phyloP scores from a whole-genome alignment of 2,329 filamentous ascomycete genomes.

The Scleromitrula shiraiana region DNA sequence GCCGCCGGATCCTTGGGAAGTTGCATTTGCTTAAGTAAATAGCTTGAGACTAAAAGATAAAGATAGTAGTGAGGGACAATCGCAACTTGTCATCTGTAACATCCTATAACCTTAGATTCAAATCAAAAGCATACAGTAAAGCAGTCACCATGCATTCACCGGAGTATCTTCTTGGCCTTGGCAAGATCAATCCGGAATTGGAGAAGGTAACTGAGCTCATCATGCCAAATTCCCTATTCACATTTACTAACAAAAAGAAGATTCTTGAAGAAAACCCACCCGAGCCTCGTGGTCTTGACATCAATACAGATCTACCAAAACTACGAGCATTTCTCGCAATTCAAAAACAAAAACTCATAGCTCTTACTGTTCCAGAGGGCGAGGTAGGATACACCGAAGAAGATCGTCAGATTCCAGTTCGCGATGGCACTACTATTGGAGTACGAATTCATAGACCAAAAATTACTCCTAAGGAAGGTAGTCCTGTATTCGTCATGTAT shows the following conservation, averaged over 20 bases:
- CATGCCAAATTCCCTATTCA: too few relatives aligned
- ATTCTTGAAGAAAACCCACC: not conserved
- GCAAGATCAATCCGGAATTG: slow-evolving; percentile 14
- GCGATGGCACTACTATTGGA: slow-evolving; percentile 19
- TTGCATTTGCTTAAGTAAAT: too few relatives aligned
- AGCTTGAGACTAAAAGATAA: too few relatives aligned
- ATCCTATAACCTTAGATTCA: not conserved
- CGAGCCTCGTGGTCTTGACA: not conserved
- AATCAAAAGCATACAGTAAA: too few relatives aligned
- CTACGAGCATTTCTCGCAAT: not conserved
- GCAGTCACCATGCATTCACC: not conserved
- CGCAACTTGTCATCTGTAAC: too few relatives aligned
- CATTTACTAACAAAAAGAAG: not conserved
- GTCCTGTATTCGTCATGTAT: slow-evolving; percentile 30
- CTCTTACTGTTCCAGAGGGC: not conserved
- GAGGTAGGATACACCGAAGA: slow-evolving; percentile 15
- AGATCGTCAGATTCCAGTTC: slow-evolving; percentile 19
- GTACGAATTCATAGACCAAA: slow-evolving; percentile 20
- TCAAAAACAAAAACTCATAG: not conserved
- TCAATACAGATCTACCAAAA: not conserved
- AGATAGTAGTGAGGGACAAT: too few relatives aligned
- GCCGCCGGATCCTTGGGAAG: too few relatives aligned
- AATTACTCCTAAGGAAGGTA: slow-evolving; percentile 12
- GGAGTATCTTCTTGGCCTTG: slow-evolving; percentile 12
- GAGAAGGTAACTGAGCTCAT: slow-evolving; percentile 11